Conservation (phyloP, 108 stramenopile species). For the Nannochloropsis oceanica region DNA sequence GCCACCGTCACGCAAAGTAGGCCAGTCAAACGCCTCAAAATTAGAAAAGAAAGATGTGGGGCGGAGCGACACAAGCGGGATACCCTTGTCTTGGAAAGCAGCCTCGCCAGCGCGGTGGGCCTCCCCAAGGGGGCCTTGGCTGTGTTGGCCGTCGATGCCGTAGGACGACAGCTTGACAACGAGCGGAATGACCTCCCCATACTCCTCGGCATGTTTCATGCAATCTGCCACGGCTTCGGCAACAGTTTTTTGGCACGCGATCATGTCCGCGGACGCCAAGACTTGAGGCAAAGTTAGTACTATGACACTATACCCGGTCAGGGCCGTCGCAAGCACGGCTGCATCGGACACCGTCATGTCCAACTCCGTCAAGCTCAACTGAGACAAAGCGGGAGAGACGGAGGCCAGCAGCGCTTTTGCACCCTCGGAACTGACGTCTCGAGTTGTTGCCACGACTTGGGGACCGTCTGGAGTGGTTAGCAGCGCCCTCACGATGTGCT, state of each 20-base stretch:
- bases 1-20: not conserved
- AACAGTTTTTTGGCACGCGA: not conserved
- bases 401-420: not conserved
- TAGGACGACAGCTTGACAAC: not conserved
- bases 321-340: not conserved
- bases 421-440: not conserved
- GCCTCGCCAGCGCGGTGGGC: not conserved
- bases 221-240: not conserved
- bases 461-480: not conserved
- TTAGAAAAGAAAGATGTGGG: not conserved
- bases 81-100: not conserved
- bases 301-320: not conserved
- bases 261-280: not conserved
- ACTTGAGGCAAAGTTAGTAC: not conserved
- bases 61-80: not conserved
- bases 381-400: not conserved
- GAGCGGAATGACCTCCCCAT: not conserved
- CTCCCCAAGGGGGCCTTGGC: not conserved
- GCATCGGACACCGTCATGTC: not conserved
- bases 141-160: not conserved
- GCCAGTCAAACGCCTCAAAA: not conserved
- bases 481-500: not conserved
- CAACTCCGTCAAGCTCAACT: not conserved
- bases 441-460: not conserved
- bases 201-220: not conserved